Percentiles rank a stretch among this genome's conserved stretches.
Evolutionary conservation across 1,139 yeast species (phyloP).

Genomic region (Geotrichum phurueaensis): DNA sequence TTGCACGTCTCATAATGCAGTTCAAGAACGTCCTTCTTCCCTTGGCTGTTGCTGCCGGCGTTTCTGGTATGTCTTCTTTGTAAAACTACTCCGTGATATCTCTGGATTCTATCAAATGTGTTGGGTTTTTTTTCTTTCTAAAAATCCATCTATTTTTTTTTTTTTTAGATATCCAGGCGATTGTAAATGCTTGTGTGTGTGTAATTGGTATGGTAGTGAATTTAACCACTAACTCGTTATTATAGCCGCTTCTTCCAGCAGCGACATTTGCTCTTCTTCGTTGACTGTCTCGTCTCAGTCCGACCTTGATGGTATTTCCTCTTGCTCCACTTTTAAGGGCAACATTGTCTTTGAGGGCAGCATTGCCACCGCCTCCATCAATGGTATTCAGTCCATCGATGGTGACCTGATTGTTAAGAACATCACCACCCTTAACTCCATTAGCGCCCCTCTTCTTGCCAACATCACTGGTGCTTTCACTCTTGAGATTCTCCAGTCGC

Average conservation of each 20-base stretch:
- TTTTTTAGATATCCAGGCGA: not conserved
- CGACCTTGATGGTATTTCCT: conserved; percentile 65
- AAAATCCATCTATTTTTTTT: not conserved
- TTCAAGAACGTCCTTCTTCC: conserved; percentile 8
- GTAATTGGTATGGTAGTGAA: not conserved
- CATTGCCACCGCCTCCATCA: conserved; percentile 43
- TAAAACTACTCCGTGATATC: not conserved
- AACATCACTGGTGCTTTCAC: conserved; percentile 66
- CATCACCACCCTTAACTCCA: conserved; percentile 54
- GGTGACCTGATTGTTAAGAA: conserved; percentile 69
- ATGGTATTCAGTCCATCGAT: conserved; percentile 58
- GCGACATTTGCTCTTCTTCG: conserved; percentile 23
- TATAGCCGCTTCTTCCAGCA: not conserved
- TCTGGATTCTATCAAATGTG: not conserved
- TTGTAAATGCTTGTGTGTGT: not conserved
- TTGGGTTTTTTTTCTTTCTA: not conserved
- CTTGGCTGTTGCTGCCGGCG: conserved; percentile 8
- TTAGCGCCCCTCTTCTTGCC: conserved; percentile 73
- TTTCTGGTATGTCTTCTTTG: not conserved
- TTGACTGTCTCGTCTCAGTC: conserved; percentile 53
- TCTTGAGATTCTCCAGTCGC: conserved; percentile 59
- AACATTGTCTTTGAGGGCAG: conserved; percentile 57
- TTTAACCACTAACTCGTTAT: not conserved
- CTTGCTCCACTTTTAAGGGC: conserved; percentile 79
- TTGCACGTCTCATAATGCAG: not conserved